Evolutionary conservation across 768 basidiomycete species (phyloP), one percentile per base, ranked within the genome.

Genomic region (Psilocybe subaeruginosa): DNA sequence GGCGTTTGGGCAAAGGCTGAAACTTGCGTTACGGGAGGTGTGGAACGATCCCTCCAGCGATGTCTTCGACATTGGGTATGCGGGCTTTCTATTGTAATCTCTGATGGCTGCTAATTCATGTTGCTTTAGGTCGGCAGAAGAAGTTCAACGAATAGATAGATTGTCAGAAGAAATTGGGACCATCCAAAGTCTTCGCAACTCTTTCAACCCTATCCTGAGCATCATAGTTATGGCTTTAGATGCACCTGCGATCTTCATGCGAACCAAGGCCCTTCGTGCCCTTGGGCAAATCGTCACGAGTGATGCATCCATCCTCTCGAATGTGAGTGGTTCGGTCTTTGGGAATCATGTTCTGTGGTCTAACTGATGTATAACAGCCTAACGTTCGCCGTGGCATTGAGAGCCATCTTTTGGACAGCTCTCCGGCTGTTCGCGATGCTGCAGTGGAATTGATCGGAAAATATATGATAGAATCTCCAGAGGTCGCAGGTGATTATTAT

Each of bases 401-500:
- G 73, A 88, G 86, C 37, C 93, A 97, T 69, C 82, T 99, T 12
- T 79, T 92, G 2, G 97, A 99, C 67, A 90, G 84, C 64, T 99
- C 97, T 0, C 90, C 97, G 0, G 91, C 92, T 16, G 97, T 99
- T 6, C 91, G 97, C 9, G 97, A 99, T 71, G 95, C 95, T 4
- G 95, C 97, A 4, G 93, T 99, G 12, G 97, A 99, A 70, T 78
- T 99, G 59, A 93, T 99, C 59, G 97, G 97, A n/a, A 97, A 95
- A 76, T 97, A 99, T 69, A 89, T 99, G 80, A 86, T 95, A 37
- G 90, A 94, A 62, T 88, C 90, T 0, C 93, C 94, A 0, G 88
- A 89, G 58, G 88, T 99, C n/a, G 93, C 92, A 0, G 85, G 85
- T 3, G 88, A 95, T 67, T 99, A 99, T 76, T 97, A 96, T 68